Conservation (phyloP, 2,329 filamentous ascomycete genomes). For the Clonostachys chloroleuca region DNA sequence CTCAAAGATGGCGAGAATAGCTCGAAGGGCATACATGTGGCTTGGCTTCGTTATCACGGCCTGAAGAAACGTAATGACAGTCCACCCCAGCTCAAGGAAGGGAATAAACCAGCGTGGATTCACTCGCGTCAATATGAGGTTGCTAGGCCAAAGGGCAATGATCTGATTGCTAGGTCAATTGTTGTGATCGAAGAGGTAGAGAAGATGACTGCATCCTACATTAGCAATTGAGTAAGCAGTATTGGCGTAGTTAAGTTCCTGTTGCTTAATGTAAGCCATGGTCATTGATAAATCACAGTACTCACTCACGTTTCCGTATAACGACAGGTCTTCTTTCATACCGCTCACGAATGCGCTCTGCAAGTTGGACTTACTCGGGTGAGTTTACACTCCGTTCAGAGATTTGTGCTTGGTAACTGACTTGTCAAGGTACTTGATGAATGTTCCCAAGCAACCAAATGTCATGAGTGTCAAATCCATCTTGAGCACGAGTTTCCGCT, state of each 20-base stretch:
- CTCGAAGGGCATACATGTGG: conserved; percentile 18
- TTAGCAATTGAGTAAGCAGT: conserved; percentile 1
- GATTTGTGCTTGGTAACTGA: background rate
- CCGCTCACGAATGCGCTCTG: background rate
- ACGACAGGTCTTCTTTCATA: background rate
- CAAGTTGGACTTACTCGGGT: background rate
- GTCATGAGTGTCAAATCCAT: conserved; percentile 1
- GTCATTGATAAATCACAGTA: background rate
- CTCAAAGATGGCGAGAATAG: conserved; percentile 16
- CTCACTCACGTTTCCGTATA: background rate
- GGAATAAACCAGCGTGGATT: conserved; percentile 9
- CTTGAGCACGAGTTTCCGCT: conserved; percentile 1
- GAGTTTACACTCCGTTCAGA: background rate
- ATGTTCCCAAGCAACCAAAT: background rate
- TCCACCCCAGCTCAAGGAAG: conserved; percentile 10
- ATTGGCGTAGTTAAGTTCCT: conserved; percentile 2
- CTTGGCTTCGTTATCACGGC: conserved; percentile 11
- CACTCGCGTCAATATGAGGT: background rate
- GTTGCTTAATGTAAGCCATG: background rate
- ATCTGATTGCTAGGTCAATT: background rate
- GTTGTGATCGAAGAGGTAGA: background rate
- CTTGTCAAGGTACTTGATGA: conserved; percentile 1
- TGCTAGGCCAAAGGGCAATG: conserved; percentile 1
- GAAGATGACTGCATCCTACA: background rate
- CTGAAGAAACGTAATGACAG: conserved; percentile 10